phyloP scores from a whole-genome alignment of 805 yeast genomes.

The Candida glaebosa region DNA sequence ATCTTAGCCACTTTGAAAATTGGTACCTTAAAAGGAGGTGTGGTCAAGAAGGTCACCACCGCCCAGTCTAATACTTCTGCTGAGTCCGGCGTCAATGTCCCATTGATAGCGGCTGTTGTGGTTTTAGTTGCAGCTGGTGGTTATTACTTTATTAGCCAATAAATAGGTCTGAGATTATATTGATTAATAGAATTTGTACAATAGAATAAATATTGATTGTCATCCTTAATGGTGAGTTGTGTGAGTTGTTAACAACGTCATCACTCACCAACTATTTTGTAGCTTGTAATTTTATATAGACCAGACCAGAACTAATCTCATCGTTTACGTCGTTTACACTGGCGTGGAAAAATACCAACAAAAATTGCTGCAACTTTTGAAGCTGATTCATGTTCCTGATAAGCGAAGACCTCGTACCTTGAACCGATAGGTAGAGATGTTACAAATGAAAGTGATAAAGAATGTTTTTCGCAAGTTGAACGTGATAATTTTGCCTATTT shows the following conservation, averaged over 20 bases:
- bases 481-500: no score
- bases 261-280: no score
- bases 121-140: conserved; percentile 41
- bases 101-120: conserved; percentile 32
- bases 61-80: conserved; percentile 17
- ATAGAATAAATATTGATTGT: neutral
- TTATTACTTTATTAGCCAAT: conserved; percentile 31
- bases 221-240: neutral
- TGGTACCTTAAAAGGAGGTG: conserved; percentile 75
- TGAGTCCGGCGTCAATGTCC: conserved; percentile 19
- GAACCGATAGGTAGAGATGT: no score
- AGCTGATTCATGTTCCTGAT: no score
- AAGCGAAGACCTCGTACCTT: no score
- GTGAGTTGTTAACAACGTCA: no score
- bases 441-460: no score
- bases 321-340: neutral
- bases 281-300: no score
- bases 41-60: conserved; percentile 26
- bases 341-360: neutral
- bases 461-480: no score
- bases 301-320: neutral
- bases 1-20: conserved; percentile 63
- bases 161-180: conserved; percentile 1
- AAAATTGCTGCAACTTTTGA: neutral
- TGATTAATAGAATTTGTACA: neutral